Evolutionary conservation across 257 asterid species (phyloP), one percentile per base, ranked within the genome.

Genomic region (Rubia yunnanensis): DNA sequence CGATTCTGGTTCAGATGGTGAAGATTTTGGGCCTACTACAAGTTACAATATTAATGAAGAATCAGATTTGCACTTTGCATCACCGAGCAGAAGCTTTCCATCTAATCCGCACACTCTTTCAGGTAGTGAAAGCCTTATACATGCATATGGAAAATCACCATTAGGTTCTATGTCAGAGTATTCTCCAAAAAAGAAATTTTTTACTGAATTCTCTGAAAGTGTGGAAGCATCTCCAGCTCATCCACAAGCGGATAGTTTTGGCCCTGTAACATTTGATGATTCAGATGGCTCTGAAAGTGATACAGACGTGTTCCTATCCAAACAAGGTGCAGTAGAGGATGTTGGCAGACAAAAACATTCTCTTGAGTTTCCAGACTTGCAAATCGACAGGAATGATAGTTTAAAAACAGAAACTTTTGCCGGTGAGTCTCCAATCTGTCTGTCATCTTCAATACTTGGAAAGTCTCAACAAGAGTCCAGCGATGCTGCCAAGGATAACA

Each of bases 211-310:
- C 60, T 71, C 89, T 31, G 88, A 67, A 60, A 79, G 63, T 27
- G 53, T 69, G 65, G 63, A 32, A 53, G 36, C 76, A 49, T 22
- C 80, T 15, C 66, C 17, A 55, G 73, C 78, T 72, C 73, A 70
- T 65, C 49, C 84, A 28, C 80, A 72, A 64, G 70, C 58, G 63
- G 82, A 79, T 74, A 60, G 63, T 66, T 61, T 48, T 41, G 79
- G 71, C 73, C 78, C 86, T 31, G 76, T 68, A 65, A 74, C 73
- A 9, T 92, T 80, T 77, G 99, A 89, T 79, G 87, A 86, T 70
- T 81, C 95, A 23, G 88, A 85, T 65, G 84, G 83, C 50, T 86
- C 88, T 30, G 91, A 85, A 57, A 79, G 74, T 74, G 96, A 87
- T 60, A 77, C 60, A 38, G 85, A 77, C 32, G 67, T 63, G 69